Percentiles rank a stretch among this genome's conserved stretches.
Conservation (phyloP, 805 yeast species). For the Hanseniaspora valbyensis region DNA sequence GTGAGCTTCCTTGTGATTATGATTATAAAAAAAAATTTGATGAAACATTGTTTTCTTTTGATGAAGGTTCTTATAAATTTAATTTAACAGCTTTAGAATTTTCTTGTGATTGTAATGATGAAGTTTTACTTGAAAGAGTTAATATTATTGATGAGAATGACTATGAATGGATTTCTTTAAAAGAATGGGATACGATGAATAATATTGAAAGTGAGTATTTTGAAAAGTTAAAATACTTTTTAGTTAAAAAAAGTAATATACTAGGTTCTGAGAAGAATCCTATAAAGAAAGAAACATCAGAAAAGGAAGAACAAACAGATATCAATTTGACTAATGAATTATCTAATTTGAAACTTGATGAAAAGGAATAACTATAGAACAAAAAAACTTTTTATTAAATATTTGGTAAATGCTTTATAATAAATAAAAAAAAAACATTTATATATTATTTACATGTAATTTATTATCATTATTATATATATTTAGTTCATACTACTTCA, state of each 20-base stretch:
- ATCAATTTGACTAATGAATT: no score
- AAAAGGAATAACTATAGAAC: background rate
- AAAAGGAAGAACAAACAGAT: background rate
- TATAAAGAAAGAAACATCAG: background rate
- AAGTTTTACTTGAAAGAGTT: background rate
- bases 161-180: background rate
- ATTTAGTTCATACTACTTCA: slow-evolving; percentile 4
- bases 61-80: background rate
- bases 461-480: no score
- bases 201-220: background rate
- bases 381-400: no score
- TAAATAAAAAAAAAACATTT: no score
- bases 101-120: slow-evolving; percentile 1
- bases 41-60: background rate
- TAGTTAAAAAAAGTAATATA: background rate
- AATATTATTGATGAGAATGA: background rate
- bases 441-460: no score
- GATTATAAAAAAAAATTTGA: background rate
- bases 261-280: background rate
- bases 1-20: background rate
- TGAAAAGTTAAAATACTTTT: background rate
- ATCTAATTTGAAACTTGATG: background rate
- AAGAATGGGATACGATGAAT: background rate
- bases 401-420: no score
- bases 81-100: background rate